phyloP scores from a whole-genome alignment of 2,329 filamentous ascomycete genomes.

The Ilyonectria robusta region DNA sequence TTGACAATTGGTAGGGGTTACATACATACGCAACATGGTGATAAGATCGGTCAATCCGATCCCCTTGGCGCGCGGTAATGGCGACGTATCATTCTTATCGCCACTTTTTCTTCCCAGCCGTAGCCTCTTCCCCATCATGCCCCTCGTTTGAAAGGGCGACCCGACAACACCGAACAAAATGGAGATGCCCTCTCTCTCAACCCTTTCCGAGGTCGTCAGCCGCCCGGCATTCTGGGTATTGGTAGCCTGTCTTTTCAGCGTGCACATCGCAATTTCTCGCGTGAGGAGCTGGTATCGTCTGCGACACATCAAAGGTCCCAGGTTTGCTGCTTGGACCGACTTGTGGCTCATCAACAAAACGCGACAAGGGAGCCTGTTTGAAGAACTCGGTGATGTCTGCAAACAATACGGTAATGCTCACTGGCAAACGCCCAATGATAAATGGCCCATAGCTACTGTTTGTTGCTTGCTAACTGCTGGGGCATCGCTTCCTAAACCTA shows the following conservation, averaged over 20 bases:
- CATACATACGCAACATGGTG: too few relatives aligned
- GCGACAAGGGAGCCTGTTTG: slow-evolving; percentile 7
- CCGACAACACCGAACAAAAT: background rate
- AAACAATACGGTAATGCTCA: slow-evolving; percentile 12
- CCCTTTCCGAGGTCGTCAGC: background rate
- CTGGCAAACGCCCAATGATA: background rate
- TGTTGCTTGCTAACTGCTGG: background rate
- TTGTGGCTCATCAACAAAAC: slow-evolving; percentile 22
- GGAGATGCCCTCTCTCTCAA: background rate
- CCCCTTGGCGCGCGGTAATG: too few relatives aligned
- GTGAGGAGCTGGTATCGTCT: slow-evolving; percentile 10
- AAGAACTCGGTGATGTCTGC: slow-evolving; percentile 18
- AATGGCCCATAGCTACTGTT: background rate
- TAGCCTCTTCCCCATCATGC: too few relatives aligned
- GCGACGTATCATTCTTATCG: too few relatives aligned
- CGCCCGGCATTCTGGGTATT: background rate
- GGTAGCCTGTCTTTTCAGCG: background rate
- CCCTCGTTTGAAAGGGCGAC: too few relatives aligned
- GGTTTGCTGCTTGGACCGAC: slow-evolving; percentile 21
- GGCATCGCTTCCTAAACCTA: background rate
- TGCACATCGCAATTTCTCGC: background rate
- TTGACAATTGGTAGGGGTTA: too few relatives aligned
- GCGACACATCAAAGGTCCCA: slow-evolving; percentile 18
- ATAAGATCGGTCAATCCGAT: too few relatives aligned
- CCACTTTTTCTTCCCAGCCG: too few relatives aligned